A percentile compares a stretch with the other conserved stretches of the same genome.
phyloP scores from a whole-genome alignment of 2,329 filamentous ascomycete genomes.

The Teratosphaeria zuluensis region DNA sequence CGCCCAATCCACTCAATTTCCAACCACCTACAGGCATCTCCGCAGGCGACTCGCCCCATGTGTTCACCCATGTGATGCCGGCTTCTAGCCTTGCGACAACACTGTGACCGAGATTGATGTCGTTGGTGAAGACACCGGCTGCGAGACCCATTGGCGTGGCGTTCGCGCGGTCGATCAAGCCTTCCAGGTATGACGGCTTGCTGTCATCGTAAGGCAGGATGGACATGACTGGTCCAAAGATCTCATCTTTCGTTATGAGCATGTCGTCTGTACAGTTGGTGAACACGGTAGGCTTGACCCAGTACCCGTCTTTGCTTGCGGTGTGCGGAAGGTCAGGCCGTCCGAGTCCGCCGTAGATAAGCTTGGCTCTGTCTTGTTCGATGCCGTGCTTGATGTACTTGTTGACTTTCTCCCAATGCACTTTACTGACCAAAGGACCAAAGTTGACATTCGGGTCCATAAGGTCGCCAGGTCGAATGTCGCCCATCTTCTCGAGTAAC shows the following conservation, averaged over 20 bases:
- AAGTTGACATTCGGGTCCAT: constrained; percentile 68
- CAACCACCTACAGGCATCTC: constrained; percentile 90
- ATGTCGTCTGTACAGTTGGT: constrained; percentile 76
- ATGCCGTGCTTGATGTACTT: constrained; percentile 68
- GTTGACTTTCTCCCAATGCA: constrained; percentile 69
- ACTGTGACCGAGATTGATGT: constrained; percentile 63
- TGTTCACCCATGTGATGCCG: constrained; percentile 87
- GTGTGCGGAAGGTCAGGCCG: constrained; percentile 42
- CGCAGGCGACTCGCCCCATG: constrained; percentile 83
- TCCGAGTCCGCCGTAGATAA: constrained; percentile 62
- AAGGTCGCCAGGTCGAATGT: constrained; percentile 62
- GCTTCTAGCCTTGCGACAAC: constrained; percentile 64
- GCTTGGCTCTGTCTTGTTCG: constrained; percentile 59
- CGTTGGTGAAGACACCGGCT: constrained; percentile 70
- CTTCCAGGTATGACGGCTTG: constrained; percentile 44
- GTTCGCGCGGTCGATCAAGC: constrained; percentile 65
- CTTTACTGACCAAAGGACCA: constrained; percentile 67
- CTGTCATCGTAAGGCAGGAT: constrained; percentile 58
- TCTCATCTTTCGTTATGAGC: constrained; percentile 72
- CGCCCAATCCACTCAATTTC: constrained; percentile 81
- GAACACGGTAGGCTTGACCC: constrained; percentile 77
- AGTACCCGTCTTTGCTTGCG: constrained; percentile 56
- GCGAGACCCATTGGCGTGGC: constrained; percentile 68
- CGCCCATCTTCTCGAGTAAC: constrained; percentile 59
- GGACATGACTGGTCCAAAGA: constrained; percentile 80